Percentiles rank a stretch among this genome's conserved stretches.
Conservation (phyloP, 2,329 filamentous ascomycete species). For the Penicillium polonicum region DNA sequence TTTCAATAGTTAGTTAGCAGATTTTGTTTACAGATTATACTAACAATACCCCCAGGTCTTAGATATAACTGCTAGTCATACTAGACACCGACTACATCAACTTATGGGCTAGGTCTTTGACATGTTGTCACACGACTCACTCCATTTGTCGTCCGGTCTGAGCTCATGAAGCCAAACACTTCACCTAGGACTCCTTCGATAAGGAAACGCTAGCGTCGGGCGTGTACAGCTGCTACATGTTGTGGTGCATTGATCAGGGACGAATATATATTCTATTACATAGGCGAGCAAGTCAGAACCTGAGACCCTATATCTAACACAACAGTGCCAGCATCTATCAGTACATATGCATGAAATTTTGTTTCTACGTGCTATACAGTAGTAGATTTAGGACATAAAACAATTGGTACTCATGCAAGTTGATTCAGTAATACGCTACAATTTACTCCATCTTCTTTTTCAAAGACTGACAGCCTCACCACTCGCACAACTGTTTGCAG, state of each 20-base stretch:
- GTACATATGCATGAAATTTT: neutral
- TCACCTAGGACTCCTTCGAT: neutral
- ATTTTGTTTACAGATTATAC: neutral
- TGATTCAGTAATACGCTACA: neutral
- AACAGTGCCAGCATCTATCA: no score
- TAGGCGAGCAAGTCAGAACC: neutral
- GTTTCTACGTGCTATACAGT: neutral
- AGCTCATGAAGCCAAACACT: neutral
- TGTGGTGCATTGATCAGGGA: neutral
- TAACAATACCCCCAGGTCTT: neutral
- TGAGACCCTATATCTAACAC: neutral
- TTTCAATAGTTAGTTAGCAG: neutral
- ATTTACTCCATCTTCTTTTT: neutral
- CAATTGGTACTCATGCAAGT: neutral
- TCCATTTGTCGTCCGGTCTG: no score
- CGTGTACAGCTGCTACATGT: neutral
- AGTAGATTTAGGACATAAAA: neutral
- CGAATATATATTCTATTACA: neutral
- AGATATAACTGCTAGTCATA: no score
- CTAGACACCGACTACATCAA: neutral
- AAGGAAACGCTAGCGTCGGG: neutral
- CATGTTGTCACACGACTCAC: neutral
- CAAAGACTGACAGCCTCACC: neutral
- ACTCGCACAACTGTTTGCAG: neutral
- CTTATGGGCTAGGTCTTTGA: no score